Percentiles rank a stretch among this genome's conserved stretches.
Evolutionary conservation across 2,329 filamentous ascomycete species (phyloP).

Genomic region (Emmonsia crescens): DNA sequence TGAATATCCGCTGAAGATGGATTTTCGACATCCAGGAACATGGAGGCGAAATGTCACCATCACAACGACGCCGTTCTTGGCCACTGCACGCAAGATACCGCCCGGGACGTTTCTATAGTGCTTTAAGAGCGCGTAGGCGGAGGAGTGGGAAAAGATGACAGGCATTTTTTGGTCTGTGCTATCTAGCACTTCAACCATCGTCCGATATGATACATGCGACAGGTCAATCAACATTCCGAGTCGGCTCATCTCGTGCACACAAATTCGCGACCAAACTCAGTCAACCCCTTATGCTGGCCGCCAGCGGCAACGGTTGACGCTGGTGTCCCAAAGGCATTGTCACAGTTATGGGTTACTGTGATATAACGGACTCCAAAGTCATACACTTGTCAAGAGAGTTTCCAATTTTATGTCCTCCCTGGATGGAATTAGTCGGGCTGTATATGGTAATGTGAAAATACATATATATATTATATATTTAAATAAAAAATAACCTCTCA

Average conservation of each 20-base stretch:
- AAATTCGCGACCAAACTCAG: conserved; percentile 15
- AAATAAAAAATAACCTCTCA: no score
- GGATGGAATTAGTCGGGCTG: background rate
- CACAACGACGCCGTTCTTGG: conserved; percentile 30
- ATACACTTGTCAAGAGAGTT: conserved; percentile 15
- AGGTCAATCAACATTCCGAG: conserved; percentile 22
- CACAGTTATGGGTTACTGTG: conserved; percentile 21
- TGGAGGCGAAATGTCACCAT: conserved; percentile 34
- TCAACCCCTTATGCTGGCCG: conserved; percentile 15
- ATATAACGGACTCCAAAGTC: conserved; percentile 17
- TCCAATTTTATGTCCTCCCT: conserved; percentile 20
- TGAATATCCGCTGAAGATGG: conserved; percentile 24
- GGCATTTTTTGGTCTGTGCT: conserved; percentile 15
- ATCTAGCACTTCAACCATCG: conserved; percentile 18
- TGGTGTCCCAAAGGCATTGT: conserved; percentile 20
- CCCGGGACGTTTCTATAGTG: conserved; percentile 34
- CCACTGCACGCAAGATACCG: conserved; percentile 27
- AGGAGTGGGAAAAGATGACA: conserved; percentile 18
- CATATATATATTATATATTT: background rate
- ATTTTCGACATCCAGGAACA: conserved; percentile 20
- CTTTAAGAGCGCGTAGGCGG: conserved; percentile 15
- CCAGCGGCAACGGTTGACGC: conserved; percentile 15
- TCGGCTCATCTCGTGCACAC: conserved; percentile 21
- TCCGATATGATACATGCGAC: conserved; percentile 18
- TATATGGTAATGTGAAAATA: background rate